Evolutionary conservation across 2,329 filamentous ascomycete species (phyloP).

Genomic region (Nothophaeocryptopus gaeumannii): DNA sequence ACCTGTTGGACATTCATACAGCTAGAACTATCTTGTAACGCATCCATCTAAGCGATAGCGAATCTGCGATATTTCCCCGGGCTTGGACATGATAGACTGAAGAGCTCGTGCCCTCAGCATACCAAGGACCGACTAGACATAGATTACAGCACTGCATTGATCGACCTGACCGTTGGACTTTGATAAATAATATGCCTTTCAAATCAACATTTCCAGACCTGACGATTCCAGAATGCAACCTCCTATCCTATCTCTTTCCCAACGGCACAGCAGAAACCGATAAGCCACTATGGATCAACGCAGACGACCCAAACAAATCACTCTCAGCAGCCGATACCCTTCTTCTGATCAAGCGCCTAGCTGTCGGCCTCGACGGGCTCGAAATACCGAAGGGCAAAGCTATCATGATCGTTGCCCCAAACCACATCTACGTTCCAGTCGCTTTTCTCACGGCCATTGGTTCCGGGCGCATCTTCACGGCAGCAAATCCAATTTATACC

Average conservation of each 20-base stretch:
- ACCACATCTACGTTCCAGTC: constrained; percentile 26
- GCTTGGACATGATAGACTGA: too few relatives aligned
- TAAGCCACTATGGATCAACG: constrained; percentile 13
- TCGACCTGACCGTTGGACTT: too few relatives aligned
- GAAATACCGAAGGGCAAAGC: constrained; percentile 56
- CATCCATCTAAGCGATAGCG: too few relatives aligned
- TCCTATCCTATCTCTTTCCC: constrained; percentile 11
- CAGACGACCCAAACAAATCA: background rate
- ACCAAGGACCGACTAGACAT: too few relatives aligned
- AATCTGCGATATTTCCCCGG: too few relatives aligned
- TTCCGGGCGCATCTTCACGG: constrained; percentile 64
- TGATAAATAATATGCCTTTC: constrained; percentile 3
- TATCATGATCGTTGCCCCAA: constrained; percentile 61
- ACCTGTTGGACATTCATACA: too few relatives aligned
- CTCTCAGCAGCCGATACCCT: constrained; percentile 7
- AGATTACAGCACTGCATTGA: too few relatives aligned
- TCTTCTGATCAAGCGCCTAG: constrained; percentile 62
- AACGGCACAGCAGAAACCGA: constrained; percentile 1
- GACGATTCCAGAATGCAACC: constrained; percentile 9
- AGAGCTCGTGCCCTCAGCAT: too few relatives aligned
- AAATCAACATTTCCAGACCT: constrained; percentile 4
- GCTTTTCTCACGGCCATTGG: constrained; percentile 71
- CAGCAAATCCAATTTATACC: constrained; percentile 69
- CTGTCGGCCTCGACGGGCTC: constrained; percentile 50
- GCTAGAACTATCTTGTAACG: too few relatives aligned